phyloP scores from a whole-genome alignment of 371 early-diverging fungal species.

The Rhizopus delemar region DNA sequence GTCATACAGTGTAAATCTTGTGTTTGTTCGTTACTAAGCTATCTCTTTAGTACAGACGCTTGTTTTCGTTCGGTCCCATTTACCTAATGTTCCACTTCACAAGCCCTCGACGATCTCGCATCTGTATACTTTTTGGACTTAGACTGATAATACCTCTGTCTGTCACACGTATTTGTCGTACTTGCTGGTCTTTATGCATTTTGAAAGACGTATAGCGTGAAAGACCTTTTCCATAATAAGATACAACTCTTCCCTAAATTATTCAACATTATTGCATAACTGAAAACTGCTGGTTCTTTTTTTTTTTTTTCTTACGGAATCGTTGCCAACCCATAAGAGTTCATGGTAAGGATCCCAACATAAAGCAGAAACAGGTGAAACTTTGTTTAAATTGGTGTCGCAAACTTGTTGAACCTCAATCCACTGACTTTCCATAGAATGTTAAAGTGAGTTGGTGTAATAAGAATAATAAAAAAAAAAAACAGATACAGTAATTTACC shows the following conservation, averaged over 20 bases:
- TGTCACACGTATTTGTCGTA: constrained; percentile 65
- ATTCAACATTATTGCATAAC: background rate
- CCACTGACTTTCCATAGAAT: constrained; percentile 48
- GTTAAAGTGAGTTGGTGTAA: background rate
- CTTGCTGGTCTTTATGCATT: constrained; percentile 64
- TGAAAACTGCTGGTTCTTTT: background rate
- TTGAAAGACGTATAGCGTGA: constrained; percentile 71
- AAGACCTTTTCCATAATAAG: constrained; percentile 58
- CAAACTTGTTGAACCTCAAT: constrained; percentile 51
- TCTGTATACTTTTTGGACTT: constrained; percentile 66
- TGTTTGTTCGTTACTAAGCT: constrained; percentile 53
- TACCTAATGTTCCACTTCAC: constrained; percentile 71
- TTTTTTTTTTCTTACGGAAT: constrained; percentile 55
- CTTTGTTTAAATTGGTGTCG: constrained; percentile 43
- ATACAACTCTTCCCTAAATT: constrained; percentile 61
- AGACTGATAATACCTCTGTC: constrained; percentile 72
- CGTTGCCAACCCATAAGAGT: constrained; percentile 78
- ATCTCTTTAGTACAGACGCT: background rate
- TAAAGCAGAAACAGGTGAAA: constrained; percentile 56
- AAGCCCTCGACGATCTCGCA: constrained; percentile 70
- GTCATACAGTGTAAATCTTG: constrained; percentile 71
- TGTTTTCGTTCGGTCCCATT: background rate
- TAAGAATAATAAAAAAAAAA: background rate
- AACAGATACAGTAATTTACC: background rate
- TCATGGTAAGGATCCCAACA: constrained; percentile 80